These are phyloP conservation scores for Scheffersomyces stambukii DNA, from an alignment of 1,139 yeast genomes.

Conservation along the genomic window DNA sequence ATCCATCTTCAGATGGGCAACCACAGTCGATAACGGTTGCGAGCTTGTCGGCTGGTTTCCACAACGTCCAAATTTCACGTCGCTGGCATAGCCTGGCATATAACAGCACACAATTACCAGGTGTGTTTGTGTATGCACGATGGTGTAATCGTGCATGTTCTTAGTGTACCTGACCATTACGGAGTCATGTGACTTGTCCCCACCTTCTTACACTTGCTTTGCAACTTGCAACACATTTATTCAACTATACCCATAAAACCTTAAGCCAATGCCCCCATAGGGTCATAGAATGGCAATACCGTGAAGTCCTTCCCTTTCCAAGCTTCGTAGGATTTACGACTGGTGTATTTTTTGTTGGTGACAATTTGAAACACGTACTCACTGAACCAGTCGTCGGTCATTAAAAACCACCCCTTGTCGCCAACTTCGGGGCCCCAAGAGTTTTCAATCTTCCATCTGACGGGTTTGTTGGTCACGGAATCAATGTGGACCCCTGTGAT, in stretches of 20 bases:
- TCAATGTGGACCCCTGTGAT: conserved; percentile 66
- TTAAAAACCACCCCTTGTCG: conserved; percentile 67
- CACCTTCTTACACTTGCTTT: too few species aligned
- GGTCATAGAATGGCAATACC: conserved; percentile 75
- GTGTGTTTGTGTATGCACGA: too few species aligned
- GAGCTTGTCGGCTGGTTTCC: too few species aligned
- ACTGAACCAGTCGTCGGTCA: conserved; percentile 81
- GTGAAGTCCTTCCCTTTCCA: conserved; percentile 51
- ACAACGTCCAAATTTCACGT: too few species aligned
- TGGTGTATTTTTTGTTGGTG: conserved; percentile 51
- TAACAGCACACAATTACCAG: too few species aligned
- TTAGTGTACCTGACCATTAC: too few species aligned
- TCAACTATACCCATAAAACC: not conserved
- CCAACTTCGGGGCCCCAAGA: conserved; percentile 83
- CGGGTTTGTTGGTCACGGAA: conserved; percentile 40
- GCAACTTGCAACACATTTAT: not conserved
- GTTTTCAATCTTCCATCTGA: conserved; percentile 80
- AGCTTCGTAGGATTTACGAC: conserved; percentile 39
- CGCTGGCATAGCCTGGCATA: too few species aligned
- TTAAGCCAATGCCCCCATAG: conserved; percentile 79
- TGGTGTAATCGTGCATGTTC: too few species aligned
- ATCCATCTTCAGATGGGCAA: too few species aligned
- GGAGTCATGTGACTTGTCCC: too few species aligned
- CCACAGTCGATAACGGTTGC: too few species aligned
- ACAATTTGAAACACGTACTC: conserved; percentile 84